Percentiles rank a stretch among this genome's conserved stretches.
phyloP scores from a whole-genome alignment of 352 stramenopile species.

The Globisporangium apiculatum region DNA sequence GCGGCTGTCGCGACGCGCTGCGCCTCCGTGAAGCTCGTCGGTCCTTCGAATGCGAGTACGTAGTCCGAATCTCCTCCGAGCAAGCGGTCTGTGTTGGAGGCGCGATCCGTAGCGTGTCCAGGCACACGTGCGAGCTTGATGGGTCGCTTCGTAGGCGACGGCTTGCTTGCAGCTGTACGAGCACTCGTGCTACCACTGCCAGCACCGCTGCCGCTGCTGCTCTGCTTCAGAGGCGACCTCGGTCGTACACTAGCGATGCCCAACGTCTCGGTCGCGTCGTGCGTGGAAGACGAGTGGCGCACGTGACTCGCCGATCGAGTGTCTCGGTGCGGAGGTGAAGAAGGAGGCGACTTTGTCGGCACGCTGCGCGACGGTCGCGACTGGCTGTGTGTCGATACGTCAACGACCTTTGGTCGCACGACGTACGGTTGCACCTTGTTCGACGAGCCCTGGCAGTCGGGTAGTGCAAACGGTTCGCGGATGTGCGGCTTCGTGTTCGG shows the following conservation, averaged over 20 bases:
- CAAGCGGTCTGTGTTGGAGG: neutral
- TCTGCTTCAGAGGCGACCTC: conserved; percentile 5
- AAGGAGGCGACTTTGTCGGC: neutral
- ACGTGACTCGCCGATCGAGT: conserved; percentile 6
- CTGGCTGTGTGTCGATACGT: neutral
- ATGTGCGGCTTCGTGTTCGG: conserved; percentile 29
- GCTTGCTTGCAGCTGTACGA: neutral
- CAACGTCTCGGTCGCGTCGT: neutral
- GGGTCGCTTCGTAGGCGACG: conserved; percentile 7
- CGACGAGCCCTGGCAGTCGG: conserved; percentile 32
- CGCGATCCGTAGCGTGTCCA: neutral
- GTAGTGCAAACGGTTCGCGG: conserved; percentile 31
- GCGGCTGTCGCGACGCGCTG: conserved; percentile 20
- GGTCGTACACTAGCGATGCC: neutral
- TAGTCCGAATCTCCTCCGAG: neutral
- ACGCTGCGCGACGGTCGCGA: too few species aligned
- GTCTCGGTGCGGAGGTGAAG: conserved; percentile 1
- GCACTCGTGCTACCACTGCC: neutral
- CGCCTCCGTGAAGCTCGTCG: conserved; percentile 33
- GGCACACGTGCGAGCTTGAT: neutral
- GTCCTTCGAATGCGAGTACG: conserved; percentile 24
- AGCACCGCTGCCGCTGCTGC: neutral
- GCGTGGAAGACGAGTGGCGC: conserved; percentile 1
- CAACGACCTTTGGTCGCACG: neutral
- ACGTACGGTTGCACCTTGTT: conserved; percentile 16